Evolutionary conservation across 2,329 filamentous ascomycete species (phyloP).

Genomic region (Neonectria neomacrospora): DNA sequence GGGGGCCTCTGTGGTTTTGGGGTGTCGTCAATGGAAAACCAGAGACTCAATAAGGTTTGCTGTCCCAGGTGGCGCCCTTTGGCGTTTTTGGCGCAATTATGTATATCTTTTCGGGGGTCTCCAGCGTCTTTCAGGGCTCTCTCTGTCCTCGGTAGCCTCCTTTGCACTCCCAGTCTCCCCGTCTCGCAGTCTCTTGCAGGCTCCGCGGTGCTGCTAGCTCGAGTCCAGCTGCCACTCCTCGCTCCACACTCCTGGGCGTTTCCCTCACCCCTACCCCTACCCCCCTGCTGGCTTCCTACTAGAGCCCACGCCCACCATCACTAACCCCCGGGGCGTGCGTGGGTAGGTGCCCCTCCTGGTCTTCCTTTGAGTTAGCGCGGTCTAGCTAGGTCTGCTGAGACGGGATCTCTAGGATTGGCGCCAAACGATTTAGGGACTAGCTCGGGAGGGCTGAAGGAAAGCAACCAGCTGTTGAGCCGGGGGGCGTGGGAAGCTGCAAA

Average conservation of each 20-base stretch:
- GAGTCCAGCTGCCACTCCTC: conserved; percentile 1
- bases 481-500: conserved; percentile 23
- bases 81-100: conserved; percentile 43
- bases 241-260: neutral
- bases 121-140: conserved; percentile 20
- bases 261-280: neutral
- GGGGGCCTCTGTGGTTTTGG: conserved; percentile 32
- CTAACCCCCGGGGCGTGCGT: conserved; percentile 25
- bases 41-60: conserved; percentile 44
- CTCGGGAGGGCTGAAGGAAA: conserved; percentile 53
- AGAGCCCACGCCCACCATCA: conserved; percentile 14
- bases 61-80: conserved; percentile 36
- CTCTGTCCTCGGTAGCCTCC: neutral
- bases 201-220: conserved; percentile 7
- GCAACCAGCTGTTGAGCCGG: conserved; percentile 37
- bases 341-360: conserved; percentile 30
- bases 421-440: conserved; percentile 48
- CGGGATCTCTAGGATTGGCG: conserved; percentile 45
- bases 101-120: conserved; percentile 39
- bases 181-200: conserved; percentile 5
- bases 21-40: conserved; percentile 40
- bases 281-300: neutral
- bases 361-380: conserved; percentile 34
- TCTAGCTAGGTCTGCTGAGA: conserved; percentile 38
- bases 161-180: conserved; percentile 14